Evolutionary conservation across 768 basidiomycete genomes (phyloP).

Genomic region (Lentinula lateritia): DNA sequence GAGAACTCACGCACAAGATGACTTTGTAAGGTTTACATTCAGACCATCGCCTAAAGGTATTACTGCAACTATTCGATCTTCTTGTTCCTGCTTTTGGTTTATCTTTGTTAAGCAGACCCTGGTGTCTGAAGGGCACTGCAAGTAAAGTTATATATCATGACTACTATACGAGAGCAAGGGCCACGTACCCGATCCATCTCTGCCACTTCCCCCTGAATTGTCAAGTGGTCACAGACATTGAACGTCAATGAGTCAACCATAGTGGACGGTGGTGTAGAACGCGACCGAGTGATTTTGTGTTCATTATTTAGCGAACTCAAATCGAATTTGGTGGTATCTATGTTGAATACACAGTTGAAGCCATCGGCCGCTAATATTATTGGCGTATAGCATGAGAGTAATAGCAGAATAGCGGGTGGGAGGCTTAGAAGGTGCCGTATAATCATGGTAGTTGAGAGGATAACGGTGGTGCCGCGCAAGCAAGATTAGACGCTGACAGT

Average conservation of each 20-base stretch:
- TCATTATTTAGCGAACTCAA: constrained; percentile 49
- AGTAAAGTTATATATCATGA: not conserved
- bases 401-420: constrained; percentile 6
- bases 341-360: constrained; percentile 50
- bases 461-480: not conserved
- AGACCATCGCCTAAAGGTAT: constrained; percentile 55
- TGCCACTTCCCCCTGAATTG: constrained; percentile 35
- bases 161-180: not conserved
- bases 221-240: constrained; percentile 62
- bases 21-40: constrained; percentile 20
- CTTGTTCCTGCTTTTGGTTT: constrained; percentile 49
- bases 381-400: constrained; percentile 15
- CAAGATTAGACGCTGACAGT: not conserved
- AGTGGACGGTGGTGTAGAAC: constrained; percentile 58
- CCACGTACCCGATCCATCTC: constrained; percentile 64
- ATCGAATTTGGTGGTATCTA: constrained; percentile 50
- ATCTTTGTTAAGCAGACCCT: constrained; percentile 68
- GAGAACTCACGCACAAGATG: constrained; percentile 34
- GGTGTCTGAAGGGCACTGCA: constrained; percentile 63
- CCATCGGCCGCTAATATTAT: constrained; percentile 31
- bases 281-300: constrained; percentile 43
- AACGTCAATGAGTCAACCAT: constrained; percentile 58
- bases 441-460: constrained; percentile 12
- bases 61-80: constrained; percentile 65
- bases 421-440: constrained; percentile 9